These are phyloP conservation scores for Paraglomus occultum DNA, from an alignment of 192 early-diverging fungal genomes.

Conservation along the genomic window DNA sequence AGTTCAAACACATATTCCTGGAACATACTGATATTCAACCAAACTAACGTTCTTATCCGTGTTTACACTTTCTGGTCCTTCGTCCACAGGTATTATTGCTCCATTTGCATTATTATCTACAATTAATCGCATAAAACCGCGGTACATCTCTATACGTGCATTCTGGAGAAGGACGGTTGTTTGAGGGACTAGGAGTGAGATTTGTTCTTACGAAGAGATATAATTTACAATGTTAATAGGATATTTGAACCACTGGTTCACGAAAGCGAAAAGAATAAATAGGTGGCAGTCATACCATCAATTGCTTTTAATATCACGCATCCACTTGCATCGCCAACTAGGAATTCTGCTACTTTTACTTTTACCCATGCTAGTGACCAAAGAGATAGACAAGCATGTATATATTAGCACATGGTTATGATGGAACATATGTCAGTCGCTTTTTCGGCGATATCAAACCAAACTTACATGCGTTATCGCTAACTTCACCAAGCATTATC, in stretches of 20 bases:
- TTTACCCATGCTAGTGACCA: constrained; percentile 9
- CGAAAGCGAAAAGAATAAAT: too few species aligned
- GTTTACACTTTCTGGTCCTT: neutral
- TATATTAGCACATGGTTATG: neutral
- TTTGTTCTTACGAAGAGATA: neutral
- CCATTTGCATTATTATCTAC: constrained; percentile 17
- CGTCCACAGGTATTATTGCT: neutral
- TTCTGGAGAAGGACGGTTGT: constrained; percentile 10
- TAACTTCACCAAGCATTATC: constrained; percentile 23
- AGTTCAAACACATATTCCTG: neutral
- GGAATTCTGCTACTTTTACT: constrained; percentile 28
- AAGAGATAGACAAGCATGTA: neutral
- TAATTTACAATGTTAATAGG: too few species aligned
- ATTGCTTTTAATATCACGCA: constrained; percentile 28
- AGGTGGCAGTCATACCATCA: neutral
- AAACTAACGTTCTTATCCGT: constrained; percentile 14
- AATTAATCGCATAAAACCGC: constrained; percentile 30
- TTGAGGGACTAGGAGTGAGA: constrained; percentile 7
- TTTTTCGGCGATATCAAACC: neutral
- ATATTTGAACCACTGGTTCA: too few species aligned
- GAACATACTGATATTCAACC: constrained; percentile 25
- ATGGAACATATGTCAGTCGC: neutral
- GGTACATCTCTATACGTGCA: constrained; percentile 29
- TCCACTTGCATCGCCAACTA: constrained; percentile 22
- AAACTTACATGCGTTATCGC: neutral